Evolutionary conservation across 768 basidiomycete species (phyloP), one percentile per base, ranked within the genome.

Genomic region (Agrocybe chaxingu): DNA sequence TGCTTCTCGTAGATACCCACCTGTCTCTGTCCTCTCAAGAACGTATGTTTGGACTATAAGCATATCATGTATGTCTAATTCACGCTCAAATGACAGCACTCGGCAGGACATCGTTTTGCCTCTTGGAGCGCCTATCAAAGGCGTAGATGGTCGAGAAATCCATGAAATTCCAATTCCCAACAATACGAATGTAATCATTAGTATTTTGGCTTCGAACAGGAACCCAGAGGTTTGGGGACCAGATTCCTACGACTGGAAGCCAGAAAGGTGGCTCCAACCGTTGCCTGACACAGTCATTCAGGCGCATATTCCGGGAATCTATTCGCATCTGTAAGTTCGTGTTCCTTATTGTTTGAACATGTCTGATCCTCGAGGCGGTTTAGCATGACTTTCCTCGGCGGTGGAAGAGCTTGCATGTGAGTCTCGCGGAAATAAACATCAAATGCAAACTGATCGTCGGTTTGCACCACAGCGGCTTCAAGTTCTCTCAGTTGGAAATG

Each of bases 201-300:
- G 49, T 47, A 67, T 57, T 48, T 65, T 44, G 63, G 71, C 19
- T 32, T 69, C 65, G 5, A 78, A 78, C 51, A 60, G 67, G 1
- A 67, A 68, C 39, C 65, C 63, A 11, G 66, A 66, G 7, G 57
- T 78, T 16, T 80, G 76, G 77, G 78, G 78, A 8, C 65, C 69
- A 1, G 77, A 79, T 51, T 71, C 73, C 4, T 32, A 61, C 11
- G 72, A 76, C 50, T 78, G 73, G 67, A 77, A 72, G 48, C 77
- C 77, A 0, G 75, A 77, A 49, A 60, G 78, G 11, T 80, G 79
- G 78, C 57, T 78, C 6, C 56, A 60, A 0, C 56, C 49, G 8
- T 47, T 62, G 12, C 61, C 57, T 8, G 53, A 62, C 13, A 52
- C 52, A 12, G 62, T 72, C 6, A 51, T 52, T 3, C 57, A 62